Conservation (phyloP, 2,329 filamentous ascomycete genomes). For the Pseudophaeomoniella oleicola region DNA sequence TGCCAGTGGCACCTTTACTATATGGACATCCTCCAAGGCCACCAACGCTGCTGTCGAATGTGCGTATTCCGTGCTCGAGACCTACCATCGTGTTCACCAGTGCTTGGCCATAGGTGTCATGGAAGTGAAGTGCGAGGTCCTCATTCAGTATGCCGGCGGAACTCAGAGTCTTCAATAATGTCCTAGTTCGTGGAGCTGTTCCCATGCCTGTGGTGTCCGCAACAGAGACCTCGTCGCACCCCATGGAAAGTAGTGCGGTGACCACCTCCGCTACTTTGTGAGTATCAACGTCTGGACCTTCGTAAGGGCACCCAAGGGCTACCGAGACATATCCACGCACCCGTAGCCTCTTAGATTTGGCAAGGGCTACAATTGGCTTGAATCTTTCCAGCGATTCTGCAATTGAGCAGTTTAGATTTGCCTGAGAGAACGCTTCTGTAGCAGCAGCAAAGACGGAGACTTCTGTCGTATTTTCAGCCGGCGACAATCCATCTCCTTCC, state of each 20-base stretch:
- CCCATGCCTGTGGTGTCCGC: conserved; percentile 56
- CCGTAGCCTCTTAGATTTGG: conserved; percentile 39
- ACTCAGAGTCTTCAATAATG: conserved; percentile 42
- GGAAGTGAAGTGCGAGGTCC: conserved; percentile 50
- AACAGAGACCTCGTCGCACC: conserved; percentile 50
- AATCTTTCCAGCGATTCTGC: conserved; percentile 46
- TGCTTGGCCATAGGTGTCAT: conserved; percentile 53
- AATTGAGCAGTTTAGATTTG: conserved; percentile 53
- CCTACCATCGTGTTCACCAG: conserved; percentile 48
- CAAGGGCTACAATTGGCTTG: conserved; percentile 40
- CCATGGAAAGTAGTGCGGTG: conserved; percentile 47
- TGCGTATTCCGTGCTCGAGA: conserved; percentile 47
- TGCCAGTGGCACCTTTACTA: conserved; percentile 50
- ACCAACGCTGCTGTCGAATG: conserved; percentile 49
- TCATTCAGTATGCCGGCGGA: conserved; percentile 45
- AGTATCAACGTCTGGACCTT: conserved; percentile 46
- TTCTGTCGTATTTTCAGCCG: conserved; percentile 19
- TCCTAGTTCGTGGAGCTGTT: conserved; percentile 44
- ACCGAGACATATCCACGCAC: conserved; percentile 53
- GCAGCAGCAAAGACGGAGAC: conserved; percentile 52
- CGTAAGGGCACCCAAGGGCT: conserved; percentile 50
- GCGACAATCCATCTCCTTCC: conserved; percentile 2
- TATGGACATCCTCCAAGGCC: conserved; percentile 52
- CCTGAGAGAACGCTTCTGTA: conserved; percentile 49
- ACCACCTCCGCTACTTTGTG: conserved; percentile 47